Base-by-base conservation (phyloP, 768 basidiomycete species). In the Naganishia onofrii region DNA sequence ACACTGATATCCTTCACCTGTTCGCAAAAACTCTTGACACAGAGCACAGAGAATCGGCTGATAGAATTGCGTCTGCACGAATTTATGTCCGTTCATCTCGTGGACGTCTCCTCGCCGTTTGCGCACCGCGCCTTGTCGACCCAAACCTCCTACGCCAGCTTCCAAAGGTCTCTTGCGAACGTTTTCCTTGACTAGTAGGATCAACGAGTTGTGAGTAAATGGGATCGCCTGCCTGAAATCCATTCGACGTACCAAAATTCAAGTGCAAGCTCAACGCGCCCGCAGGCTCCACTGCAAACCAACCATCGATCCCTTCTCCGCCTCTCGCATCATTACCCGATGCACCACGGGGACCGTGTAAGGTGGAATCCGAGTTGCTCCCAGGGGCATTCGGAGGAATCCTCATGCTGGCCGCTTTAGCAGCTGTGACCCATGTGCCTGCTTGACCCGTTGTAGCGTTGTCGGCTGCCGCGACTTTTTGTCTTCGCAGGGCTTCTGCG, bases 1-100 rank as follows among this genome's bases (percentile, higher is more conserved):
- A 84, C 96, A 99, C 83, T 97, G 95, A 82, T 93, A 96, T n/a
- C 96, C 96, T 70, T 90, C 85, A 1, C 93, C 95, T 72, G 98
- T 97, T 80, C 97, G 90, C 69, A 99, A 85, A 84, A 99, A 98
- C 77, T 98, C 95, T 82, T 87, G 89, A 84, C 96, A 99, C 82
- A 96, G 92, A 3, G 96, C 96, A 80, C 96, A 99, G 65, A 97
- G 86, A 85, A 99, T 96, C 78, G 98, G 88, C 80, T 97, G 94
- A 81, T 96, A 98, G 84, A 99, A 99, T 82, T 98, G 96, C 55
- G 89, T 87, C 76, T 93, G 91, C 55, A 99, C 86, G 79, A 99
- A 99, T 81, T 96, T 92, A 84, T 99, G 96, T 13, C 96, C 96
- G 79, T 98, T 98, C 92, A 97, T 97, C 82, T 98, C 94, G 83